A percentile compares a stretch with the other conserved stretches of the same genome.
Evolutionary conservation across 1,284 basidiomycete species (phyloP).

Genomic region (Coniophora puteana): DNA sequence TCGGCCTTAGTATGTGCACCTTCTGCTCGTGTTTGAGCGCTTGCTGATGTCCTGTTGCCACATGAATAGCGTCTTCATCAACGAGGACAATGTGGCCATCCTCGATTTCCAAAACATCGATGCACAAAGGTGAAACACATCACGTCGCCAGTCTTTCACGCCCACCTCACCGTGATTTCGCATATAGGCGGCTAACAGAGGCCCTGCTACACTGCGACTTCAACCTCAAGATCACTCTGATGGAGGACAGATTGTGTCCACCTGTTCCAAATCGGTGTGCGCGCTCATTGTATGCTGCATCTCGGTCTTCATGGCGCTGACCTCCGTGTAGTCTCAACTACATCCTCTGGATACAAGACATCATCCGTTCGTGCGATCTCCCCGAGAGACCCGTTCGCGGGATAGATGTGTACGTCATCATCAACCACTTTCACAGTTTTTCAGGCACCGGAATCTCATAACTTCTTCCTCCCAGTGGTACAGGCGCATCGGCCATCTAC

Average conservation of each 20-base stretch:
- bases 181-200: slow-evolving; percentile 64
- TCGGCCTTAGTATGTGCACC: slow-evolving; percentile 50
- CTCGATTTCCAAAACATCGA: slow-evolving; percentile 73
- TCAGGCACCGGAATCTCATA: not conserved
- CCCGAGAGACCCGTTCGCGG: slow-evolving; percentile 33
- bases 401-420: slow-evolving; percentile 48
- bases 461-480: slow-evolving; percentile 57
- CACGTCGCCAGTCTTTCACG: slow-evolving; percentile 4
- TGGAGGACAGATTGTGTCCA: slow-evolving; percentile 78
- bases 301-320: not conserved
- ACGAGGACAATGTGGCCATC: slow-evolving; percentile 31
- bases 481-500: slow-evolving; percentile 89
- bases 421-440: not conserved
- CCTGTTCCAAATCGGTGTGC: slow-evolving; percentile 75
- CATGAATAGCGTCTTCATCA: slow-evolving; percentile 28
- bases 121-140: slow-evolving; percentile 59
- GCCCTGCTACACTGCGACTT: slow-evolving; percentile 79
- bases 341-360: slow-evolving; percentile 70
- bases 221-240: slow-evolving; percentile 55
- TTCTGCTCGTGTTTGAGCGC: not conserved
- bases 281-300: not conserved
- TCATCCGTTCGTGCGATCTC: slow-evolving; percentile 27
- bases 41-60: not conserved
- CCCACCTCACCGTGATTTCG: slow-evolving; percentile 3
- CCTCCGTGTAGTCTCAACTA: slow-evolving; percentile 65